Evolutionary conservation across 768 basidiomycete species (phyloP).

Genomic region (Trametes coccinea): DNA sequence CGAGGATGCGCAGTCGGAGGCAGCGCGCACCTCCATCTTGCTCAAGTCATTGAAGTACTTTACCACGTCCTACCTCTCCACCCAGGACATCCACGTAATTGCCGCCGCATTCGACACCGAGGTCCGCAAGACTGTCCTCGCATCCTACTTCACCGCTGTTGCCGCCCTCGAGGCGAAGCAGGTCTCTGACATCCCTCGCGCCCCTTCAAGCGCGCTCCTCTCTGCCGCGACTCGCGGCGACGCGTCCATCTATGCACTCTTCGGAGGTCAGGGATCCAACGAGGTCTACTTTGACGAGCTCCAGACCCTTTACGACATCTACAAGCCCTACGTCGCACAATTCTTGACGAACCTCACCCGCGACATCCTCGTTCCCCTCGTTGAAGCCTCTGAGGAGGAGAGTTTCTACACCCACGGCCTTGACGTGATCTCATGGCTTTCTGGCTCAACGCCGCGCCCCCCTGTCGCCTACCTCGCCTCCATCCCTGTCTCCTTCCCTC

Average conservation of each 20-base stretch:
- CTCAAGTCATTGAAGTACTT: slow-evolving; percentile 77
- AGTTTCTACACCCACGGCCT: slow-evolving; percentile 80
- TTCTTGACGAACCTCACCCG: slow-evolving; percentile 66
- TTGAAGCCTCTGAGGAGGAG: slow-evolving; percentile 55
- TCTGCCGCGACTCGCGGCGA: slow-evolving; percentile 59
- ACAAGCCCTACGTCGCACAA: slow-evolving; percentile 79
- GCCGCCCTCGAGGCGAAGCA: slow-evolving; percentile 63
- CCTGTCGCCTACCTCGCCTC: slow-evolving; percentile 86
- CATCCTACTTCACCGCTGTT: slow-evolving; percentile 78
- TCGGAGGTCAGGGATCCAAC: slow-evolving; percentile 97
- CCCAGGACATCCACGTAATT: slow-evolving; percentile 81
- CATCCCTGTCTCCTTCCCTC: slow-evolving; percentile 89
- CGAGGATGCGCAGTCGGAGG: slow-evolving; percentile 51
- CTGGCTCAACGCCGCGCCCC: slow-evolving; percentile 68
- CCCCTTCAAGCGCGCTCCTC: slow-evolving; percentile 69
- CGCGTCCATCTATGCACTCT: slow-evolving; percentile 85
- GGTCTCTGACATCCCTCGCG: slow-evolving; percentile 54
- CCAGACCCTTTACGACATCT: slow-evolving; percentile 86
- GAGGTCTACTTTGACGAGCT: slow-evolving; percentile 98
- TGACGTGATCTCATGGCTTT: slow-evolving; percentile 83
- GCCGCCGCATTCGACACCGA: slow-evolving; percentile 73
- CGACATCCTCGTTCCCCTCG: slow-evolving; percentile 72
- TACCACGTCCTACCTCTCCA: slow-evolving; percentile 67
- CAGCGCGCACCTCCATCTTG: slow-evolving; percentile 65
- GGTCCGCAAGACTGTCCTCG: slow-evolving; percentile 72